Conservation (phyloP, 2,329 filamentous ascomycete genomes). For the Phialophora verrucosa region DNA sequence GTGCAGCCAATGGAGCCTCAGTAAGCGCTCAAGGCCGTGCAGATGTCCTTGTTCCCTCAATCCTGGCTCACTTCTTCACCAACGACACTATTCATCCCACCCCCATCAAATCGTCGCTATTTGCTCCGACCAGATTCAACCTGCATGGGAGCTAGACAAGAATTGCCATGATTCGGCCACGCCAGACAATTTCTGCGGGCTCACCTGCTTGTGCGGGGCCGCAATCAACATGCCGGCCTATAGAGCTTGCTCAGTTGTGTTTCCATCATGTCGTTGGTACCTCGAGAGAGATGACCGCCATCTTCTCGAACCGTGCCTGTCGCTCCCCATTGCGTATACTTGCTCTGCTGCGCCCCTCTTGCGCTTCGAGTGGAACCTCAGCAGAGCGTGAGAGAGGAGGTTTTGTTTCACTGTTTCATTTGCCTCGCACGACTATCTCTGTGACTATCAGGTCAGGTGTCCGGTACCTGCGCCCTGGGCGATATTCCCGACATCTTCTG, state of each 20-base stretch:
- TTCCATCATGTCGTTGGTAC: conserved; percentile 38
- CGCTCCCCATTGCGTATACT: conserved; percentile 22
- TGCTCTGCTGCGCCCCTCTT: conserved; percentile 32
- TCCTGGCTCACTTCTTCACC: conserved; percentile 14
- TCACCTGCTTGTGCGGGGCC: conserved; percentile 34
- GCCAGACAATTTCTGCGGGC: conserved; percentile 18
- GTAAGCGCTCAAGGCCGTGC: conserved; percentile 33
- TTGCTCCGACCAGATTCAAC: conserved; percentile 18
- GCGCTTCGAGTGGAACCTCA: conserved; percentile 25
- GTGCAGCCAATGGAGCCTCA: conserved; percentile 28
- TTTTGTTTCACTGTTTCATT: conserved; percentile 33
- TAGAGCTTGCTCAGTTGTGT: conserved; percentile 29
- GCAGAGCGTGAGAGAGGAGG: conserved; percentile 18
- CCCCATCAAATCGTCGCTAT: conserved; percentile 25
- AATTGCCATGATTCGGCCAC: conserved; percentile 31
- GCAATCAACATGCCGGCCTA: conserved; percentile 37
- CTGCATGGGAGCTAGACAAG: conserved; percentile 27
- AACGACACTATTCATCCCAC: conserved; percentile 26
- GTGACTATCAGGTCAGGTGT: conserved; percentile 14
- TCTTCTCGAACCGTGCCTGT: conserved; percentile 28
- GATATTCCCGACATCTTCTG: conserved; percentile 16
- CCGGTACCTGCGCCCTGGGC: conserved; percentile 20
- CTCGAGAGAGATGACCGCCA: conserved; percentile 30
- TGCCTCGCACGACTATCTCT: conserved; percentile 13
- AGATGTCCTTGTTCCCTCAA: conserved; percentile 29